Evolutionary conservation across 106 monocot species (phyloP).

Genomic region (Apostasia shenzhenica): DNA sequence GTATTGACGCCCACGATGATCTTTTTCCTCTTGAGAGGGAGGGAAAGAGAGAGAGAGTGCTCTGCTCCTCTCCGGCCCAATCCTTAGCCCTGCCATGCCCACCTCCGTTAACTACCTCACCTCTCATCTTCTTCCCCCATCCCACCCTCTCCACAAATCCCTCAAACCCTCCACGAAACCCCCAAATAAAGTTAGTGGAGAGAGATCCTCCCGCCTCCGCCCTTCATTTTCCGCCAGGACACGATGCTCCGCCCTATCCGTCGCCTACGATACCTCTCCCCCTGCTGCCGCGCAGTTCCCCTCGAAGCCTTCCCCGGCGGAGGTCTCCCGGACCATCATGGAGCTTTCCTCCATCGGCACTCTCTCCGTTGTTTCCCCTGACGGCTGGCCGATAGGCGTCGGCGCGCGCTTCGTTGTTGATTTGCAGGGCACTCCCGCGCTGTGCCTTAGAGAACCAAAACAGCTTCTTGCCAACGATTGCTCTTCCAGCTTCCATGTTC

Average conservation of each 20-base stretch:
- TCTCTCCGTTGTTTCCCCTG: slow-evolving; percentile 44
- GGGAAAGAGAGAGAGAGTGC: background rate
- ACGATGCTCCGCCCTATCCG: slow-evolving; percentile 23
- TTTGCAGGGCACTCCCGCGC: slow-evolving; percentile 48
- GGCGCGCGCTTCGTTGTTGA: slow-evolving; percentile 88
- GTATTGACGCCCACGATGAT: too few relatives aligned
- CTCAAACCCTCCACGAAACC: background rate
- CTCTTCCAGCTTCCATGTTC: slow-evolving; percentile 75
- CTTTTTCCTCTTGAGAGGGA: too few relatives aligned
- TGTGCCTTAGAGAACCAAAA: slow-evolving; percentile 46
- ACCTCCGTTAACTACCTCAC: background rate
- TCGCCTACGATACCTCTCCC: slow-evolving; percentile 12
- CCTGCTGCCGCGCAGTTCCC: background rate
- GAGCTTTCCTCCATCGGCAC: slow-evolving; percentile 80
- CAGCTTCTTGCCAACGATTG: slow-evolving; percentile 18
- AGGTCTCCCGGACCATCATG: slow-evolving; percentile 71
- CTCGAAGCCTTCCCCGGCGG: slow-evolving; percentile 57
- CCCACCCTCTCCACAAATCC: background rate
- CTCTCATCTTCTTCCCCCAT: background rate
- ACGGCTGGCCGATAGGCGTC: slow-evolving; percentile 68
- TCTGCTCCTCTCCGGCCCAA: background rate
- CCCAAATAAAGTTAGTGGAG: background rate
- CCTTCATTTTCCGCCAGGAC: background rate
- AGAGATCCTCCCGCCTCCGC: background rate
- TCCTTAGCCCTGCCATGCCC: background rate